These are phyloP conservation scores for Saitozyma podzolica DNA, from an alignment of 768 basidiomycete species.

Conservation along the genomic window DNA sequence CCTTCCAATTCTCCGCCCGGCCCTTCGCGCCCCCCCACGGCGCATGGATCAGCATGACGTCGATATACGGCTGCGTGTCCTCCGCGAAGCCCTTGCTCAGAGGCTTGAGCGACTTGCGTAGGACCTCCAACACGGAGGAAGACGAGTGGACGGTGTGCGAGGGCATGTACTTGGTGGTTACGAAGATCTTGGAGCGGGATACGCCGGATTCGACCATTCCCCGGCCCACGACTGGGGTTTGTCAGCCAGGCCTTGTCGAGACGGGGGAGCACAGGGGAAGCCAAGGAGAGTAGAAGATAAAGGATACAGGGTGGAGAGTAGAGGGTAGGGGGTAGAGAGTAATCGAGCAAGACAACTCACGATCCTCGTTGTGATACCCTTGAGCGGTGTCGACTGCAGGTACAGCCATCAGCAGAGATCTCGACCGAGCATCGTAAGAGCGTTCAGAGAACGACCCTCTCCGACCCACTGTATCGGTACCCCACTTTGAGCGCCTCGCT, in stretches of 20 bases:
- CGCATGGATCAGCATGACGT: constrained; percentile 49
- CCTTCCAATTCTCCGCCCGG: constrained; percentile 42
- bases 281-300: not conserved
- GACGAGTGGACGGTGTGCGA: constrained; percentile 8
- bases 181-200: constrained; percentile 30
- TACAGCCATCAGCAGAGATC: not conserved
- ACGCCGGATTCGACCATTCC: constrained; percentile 13
- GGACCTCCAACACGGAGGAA: constrained; percentile 4
- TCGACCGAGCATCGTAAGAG: not conserved
- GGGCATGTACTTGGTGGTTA: constrained; percentile 43
- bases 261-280: not conserved
- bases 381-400: constrained; percentile 34
- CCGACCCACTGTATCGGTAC: constrained; percentile 38
- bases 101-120: constrained; percentile 17
- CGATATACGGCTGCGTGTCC: constrained; percentile 36
- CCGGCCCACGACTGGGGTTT: constrained; percentile 26
- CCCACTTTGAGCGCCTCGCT: constrained; percentile 37
- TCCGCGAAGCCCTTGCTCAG: constrained; percentile 16
- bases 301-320: not conserved
- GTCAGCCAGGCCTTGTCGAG: not conserved
- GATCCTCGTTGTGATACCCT: constrained; percentile 39
- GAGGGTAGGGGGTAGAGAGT: no score
- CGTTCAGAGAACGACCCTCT: not conserved
- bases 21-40: constrained; percentile 46
- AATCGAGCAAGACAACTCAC: constrained; percentile 16